Conservation (phyloP, 164 flowering plant genomes). For the Aristolochia contorta region DNA sequence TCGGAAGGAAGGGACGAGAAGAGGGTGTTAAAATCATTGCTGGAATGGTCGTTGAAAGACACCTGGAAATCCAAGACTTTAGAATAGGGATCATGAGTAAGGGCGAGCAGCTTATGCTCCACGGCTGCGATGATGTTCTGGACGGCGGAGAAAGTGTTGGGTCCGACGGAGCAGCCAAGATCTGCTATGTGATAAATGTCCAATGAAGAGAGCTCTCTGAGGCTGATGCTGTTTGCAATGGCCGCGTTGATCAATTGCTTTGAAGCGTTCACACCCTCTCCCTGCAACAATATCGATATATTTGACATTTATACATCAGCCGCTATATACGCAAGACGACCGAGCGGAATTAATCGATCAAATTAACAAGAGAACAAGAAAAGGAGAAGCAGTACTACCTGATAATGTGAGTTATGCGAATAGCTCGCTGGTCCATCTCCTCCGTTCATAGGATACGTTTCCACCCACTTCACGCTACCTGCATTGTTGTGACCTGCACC, state of each 20-base stretch:
- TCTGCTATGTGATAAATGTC: conserved; percentile 6
- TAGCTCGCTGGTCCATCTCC: no score
- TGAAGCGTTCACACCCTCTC: not conserved
- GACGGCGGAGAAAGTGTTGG: conserved; percentile 12
- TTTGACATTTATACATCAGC: conserved; percentile 3
- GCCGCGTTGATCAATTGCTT: no score
- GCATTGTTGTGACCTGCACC: no score
- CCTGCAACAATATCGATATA: conserved; percentile 7
- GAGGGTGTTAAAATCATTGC: conserved; percentile 20
- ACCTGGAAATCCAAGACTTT: conserved; percentile 12
- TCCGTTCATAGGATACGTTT: no score
- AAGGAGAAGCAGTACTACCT: no score
- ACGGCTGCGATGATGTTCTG: conserved; percentile 9
- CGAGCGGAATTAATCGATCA: no score
- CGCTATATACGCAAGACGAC: no score
- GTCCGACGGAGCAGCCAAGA: conserved; percentile 21
- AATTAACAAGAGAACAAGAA: no score
- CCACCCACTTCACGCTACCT: no score
- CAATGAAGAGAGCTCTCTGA: not conserved
- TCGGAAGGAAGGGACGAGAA: conserved; percentile 11
- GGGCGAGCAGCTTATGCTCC: not conserved
- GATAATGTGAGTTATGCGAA: no score
- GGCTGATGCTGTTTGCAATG: not conserved
- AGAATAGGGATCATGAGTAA: not conserved
- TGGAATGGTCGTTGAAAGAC: conserved; percentile 10